These are phyloP conservation scores for Leishmania lainsoni DNA, from an alignment of 208 protist genomes.

Conservation along the genomic window DNA sequence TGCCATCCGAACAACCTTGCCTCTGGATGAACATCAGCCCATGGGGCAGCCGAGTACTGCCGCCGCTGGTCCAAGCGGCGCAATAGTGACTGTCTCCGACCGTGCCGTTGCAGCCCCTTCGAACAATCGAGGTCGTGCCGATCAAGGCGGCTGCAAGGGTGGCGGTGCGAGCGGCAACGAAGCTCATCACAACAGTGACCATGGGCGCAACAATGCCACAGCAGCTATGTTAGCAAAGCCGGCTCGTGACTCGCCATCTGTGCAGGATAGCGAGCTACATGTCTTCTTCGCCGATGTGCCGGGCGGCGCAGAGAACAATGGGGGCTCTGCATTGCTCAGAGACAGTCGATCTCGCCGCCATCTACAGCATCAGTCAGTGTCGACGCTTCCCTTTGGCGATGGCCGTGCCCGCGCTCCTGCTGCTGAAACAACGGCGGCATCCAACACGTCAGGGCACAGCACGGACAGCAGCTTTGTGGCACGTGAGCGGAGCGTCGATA, in stretches of 20 bases:
- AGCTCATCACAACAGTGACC: not conserved
- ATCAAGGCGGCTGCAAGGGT: not conserved
- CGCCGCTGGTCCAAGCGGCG: not conserved
- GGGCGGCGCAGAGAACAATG: not conserved
- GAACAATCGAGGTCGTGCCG: not conserved
- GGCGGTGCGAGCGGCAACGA: not conserved
- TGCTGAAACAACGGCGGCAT: not conserved
- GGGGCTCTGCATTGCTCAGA: not conserved
- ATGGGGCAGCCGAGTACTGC: not conserved
- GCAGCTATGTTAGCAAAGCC: not conserved
- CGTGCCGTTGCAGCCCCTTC: not conserved
- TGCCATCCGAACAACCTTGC: not conserved
- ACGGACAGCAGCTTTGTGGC: not conserved
- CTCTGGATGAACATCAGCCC: not conserved
- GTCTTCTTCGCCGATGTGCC: constrained; percentile 19
- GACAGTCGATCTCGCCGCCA: not conserved
- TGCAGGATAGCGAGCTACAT: constrained; percentile 12
- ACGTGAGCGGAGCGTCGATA: not conserved
- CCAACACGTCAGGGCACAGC: not conserved
- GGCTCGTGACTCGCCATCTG: not conserved
- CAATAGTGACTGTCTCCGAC: too few relatives aligned
- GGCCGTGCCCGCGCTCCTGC: not conserved
- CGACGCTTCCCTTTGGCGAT: not conserved
- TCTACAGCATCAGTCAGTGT: not conserved
- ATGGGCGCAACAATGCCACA: not conserved